These are phyloP conservation scores for Aspergillus quadricinctus DNA, from an alignment of 2,329 filamentous ascomycete genomes.

Conservation along the genomic window DNA sequence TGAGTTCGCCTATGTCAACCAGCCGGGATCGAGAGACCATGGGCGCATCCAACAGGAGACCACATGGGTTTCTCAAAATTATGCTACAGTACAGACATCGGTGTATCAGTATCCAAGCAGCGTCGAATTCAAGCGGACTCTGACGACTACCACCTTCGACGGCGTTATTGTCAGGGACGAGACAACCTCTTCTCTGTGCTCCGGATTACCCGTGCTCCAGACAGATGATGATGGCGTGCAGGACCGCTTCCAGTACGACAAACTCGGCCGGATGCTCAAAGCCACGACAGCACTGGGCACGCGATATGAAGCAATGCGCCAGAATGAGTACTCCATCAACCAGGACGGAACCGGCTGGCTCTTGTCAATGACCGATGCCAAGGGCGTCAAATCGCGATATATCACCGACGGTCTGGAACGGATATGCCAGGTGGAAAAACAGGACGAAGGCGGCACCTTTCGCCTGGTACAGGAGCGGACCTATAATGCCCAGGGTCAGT, in stretches of 20 bases:
- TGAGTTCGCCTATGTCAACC: slow-evolving; percentile 2
- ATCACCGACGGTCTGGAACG: slow-evolving; percentile 3
- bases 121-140: background rate
- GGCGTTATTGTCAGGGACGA: background rate
- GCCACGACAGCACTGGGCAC: background rate
- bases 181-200: background rate
- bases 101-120: background rate
- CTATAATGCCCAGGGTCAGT: slow-evolving; percentile 3
- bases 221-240: background rate
- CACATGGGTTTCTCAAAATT: background rate
- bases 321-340: background rate
- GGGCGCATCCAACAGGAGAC: slow-evolving; percentile 1
- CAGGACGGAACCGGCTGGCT: background rate
- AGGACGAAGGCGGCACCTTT: slow-evolving; percentile 4
- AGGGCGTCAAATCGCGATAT: slow-evolving; percentile 4
- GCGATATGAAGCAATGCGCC: background rate
- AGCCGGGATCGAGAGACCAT: slow-evolving; percentile 1
- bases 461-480: slow-evolving; percentile 1
- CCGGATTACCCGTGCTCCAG: background rate
- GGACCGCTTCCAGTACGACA: background rate
- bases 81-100: background rate
- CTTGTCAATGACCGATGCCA: slow-evolving; percentile 1
- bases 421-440: background rate
- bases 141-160: background rate
- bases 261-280: background rate